These are phyloP conservation scores for Orobanche coerulescens DNA, from an alignment of 257 asterid genomes.

Conservation along the genomic window DNA sequence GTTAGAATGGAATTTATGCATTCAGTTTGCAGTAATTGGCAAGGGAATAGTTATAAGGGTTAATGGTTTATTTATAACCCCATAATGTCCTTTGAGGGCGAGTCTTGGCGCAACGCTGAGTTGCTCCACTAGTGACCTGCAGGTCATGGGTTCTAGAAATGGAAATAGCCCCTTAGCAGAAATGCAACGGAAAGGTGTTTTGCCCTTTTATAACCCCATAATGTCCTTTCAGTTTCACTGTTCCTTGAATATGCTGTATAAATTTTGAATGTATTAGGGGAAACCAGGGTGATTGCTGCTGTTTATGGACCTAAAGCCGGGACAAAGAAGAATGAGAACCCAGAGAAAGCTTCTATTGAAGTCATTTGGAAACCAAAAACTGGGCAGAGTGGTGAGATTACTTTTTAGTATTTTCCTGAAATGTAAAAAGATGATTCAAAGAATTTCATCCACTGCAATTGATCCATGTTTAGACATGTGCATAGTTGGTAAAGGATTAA, in stretches of 20 bases:
- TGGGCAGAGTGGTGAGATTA: constrained; percentile 63
- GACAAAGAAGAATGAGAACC: constrained; percentile 88
- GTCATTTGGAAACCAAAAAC: constrained; percentile 89
- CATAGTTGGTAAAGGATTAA: neutral
- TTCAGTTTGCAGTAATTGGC: neutral
- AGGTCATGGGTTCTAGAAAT: no score
- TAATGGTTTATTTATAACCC: neutral
- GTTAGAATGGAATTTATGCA: neutral
- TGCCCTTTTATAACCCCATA: neutral
- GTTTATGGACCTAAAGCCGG: constrained; percentile 96
- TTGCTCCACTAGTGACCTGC: no score
- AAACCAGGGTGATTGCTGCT: constrained; percentile 90
- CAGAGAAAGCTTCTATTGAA: constrained; percentile 85
- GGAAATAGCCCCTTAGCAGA: no score
- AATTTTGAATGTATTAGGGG: constrained; percentile 37
- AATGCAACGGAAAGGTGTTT: no score
- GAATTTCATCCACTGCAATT: neutral
- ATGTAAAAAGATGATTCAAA: neutral
- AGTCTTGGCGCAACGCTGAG: no score
- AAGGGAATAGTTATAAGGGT: neutral
- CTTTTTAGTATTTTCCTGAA: neutral
- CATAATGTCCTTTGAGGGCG: neutral
- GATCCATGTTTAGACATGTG: neutral
- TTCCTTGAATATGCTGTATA: neutral
- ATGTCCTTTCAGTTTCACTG: neutral